Evolutionary conservation across 75 land plant genomes (phyloP).

Genomic region (Larix kaempferi): DNA sequence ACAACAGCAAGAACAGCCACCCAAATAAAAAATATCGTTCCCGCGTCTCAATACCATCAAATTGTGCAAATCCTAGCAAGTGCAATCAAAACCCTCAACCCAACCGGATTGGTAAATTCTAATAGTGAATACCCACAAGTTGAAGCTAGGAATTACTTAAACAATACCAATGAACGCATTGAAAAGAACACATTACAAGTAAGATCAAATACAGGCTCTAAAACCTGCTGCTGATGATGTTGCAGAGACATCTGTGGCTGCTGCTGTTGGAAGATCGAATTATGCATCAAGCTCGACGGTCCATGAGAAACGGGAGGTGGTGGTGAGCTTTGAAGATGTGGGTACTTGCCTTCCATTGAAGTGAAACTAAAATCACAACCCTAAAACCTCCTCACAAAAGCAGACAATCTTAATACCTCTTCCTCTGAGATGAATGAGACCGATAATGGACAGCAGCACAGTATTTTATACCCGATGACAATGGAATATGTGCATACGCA

Average conservation of each 20-base stretch:
- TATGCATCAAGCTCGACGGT: background rate
- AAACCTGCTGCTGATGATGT: background rate
- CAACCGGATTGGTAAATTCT: background rate
- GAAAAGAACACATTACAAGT: background rate
- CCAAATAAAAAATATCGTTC: background rate
- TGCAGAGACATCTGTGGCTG: background rate
- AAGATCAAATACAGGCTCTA: background rate
- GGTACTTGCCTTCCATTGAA: slow-evolving; percentile 9
- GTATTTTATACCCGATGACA: background rate
- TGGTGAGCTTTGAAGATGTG: slow-evolving; percentile 10
- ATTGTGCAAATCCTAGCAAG: background rate
- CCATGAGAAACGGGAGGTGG: background rate
- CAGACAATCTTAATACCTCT: background rate
- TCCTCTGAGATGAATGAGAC: background rate
- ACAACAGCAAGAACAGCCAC: background rate
- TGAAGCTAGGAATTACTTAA: background rate
- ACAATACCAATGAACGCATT: background rate
- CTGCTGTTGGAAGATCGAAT: background rate
- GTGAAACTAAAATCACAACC: background rate
- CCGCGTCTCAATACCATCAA: background rate
- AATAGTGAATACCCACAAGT: background rate
- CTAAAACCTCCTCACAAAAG: background rate
- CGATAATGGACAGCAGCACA: background rate
- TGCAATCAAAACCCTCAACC: background rate
- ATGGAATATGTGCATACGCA: background rate